Evolutionary conservation across 176 grass and related monocot genomes (phyloP).

Genomic region (Juncus inflexus): DNA sequence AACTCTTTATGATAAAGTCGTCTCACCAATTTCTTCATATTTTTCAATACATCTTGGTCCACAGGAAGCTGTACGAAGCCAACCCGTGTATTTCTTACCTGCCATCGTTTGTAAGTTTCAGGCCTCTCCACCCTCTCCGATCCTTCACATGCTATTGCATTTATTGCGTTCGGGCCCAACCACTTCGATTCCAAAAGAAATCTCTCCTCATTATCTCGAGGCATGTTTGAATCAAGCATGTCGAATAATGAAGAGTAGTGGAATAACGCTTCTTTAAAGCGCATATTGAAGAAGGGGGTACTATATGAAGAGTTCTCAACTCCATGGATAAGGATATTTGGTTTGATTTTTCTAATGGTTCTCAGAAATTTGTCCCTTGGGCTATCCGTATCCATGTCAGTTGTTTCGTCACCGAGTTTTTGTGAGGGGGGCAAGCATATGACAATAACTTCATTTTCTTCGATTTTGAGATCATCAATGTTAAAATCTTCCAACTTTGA

Average conservation of each 20-base stretch:
- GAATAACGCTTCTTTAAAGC: constrained; percentile 37
- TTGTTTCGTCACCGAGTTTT: constrained; percentile 49
- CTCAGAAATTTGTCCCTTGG: constrained; percentile 50
- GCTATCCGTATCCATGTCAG: constrained; percentile 33
- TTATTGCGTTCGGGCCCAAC: constrained; percentile 8
- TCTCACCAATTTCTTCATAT: constrained; percentile 22
- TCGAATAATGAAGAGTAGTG: constrained; percentile 38
- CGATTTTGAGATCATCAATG: constrained; percentile 45
- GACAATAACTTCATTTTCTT: constrained; percentile 48
- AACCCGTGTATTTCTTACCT: constrained; percentile 31
- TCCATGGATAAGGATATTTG: constrained; percentile 43
- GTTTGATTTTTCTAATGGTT: constrained; percentile 51
- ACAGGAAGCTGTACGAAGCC: constrained; percentile 35
- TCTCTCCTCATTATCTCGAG: constrained; percentile 23
- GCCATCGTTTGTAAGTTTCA: constrained; percentile 43
- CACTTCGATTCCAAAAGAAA: constrained; percentile 27
- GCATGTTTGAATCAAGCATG: constrained; percentile 36
- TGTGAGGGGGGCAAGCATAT: constrained; percentile 38
- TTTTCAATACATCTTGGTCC: constrained; percentile 32
- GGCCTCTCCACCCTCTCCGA: constrained; percentile 38
- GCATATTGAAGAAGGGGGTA: constrained; percentile 36
- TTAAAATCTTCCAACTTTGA: constrained; percentile 53
- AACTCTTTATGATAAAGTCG: constrained; percentile 34
- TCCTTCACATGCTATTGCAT: constrained; percentile 41
- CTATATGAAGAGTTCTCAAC: constrained; percentile 39